A percentile compares a stretch with the other conserved stretches of the same genome.
Evolutionary conservation across 192 early-diverging fungal species (phyloP).

Genomic region (Spizellomyces sp.): DNA sequence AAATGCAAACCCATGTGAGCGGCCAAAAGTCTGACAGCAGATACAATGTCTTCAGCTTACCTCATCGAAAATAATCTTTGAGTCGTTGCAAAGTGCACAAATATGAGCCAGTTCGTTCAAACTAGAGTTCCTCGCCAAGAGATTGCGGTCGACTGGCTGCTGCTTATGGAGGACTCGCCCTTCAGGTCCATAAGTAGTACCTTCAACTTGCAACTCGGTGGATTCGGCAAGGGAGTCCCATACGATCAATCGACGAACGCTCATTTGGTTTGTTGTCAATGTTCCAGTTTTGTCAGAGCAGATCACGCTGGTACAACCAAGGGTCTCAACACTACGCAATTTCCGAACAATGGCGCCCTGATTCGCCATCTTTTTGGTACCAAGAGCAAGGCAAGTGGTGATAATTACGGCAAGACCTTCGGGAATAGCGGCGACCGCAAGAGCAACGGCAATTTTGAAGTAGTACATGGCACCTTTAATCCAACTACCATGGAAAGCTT

Average conservation of each 20-base stretch:
- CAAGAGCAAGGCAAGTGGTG: conserved; percentile 95
- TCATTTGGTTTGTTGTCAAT: conserved; percentile 98
- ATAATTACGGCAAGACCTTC: conserved; percentile 99
- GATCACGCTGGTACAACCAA: conserved; percentile 96
- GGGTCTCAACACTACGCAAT: conserved; percentile 90
- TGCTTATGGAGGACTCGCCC: conserved; percentile 63
- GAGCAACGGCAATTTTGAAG: conserved; percentile 98
- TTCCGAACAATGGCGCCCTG: conserved; percentile 95
- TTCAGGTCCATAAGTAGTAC: conserved; percentile 84
- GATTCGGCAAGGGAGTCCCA: conserved; percentile 50
- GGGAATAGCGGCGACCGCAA: conserved; percentile 98
- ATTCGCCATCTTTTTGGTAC: conserved; percentile 96
- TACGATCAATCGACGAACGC: conserved; percentile 52
- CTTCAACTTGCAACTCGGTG: conserved; percentile 77
- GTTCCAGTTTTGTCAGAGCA: conserved; percentile 99
- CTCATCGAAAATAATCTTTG: conserved; percentile 79
- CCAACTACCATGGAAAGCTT: conserved; percentile 69
- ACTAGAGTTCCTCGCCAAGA: conserved; percentile 56
- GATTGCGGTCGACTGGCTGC: conserved; percentile 42
- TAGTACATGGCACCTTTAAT: conserved; percentile 95
- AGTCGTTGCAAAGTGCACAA: conserved; percentile 90
- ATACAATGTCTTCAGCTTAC: conserved; percentile 34
- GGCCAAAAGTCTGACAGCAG: neutral
- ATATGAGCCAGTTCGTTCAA: conserved; percentile 79
- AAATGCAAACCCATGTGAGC: neutral